These are phyloP conservation scores for Tephrocybe sp. DNA, from an alignment of 768 basidiomycete genomes.

Conservation along the genomic window DNA sequence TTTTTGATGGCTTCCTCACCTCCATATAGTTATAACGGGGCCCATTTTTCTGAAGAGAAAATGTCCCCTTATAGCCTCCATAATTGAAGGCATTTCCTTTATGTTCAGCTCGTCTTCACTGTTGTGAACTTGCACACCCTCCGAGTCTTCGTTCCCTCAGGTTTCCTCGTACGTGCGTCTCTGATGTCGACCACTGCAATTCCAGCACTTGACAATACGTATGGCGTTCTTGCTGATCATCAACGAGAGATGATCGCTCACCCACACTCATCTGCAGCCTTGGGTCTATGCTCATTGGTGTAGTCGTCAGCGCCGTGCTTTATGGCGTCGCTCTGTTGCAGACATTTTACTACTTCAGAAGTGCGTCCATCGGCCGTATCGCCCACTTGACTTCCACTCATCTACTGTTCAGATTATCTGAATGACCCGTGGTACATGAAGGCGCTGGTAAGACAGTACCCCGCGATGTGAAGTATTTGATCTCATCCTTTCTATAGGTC, in stretches of 20 bases:
- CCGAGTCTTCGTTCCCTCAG: no score
- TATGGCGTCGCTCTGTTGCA: slow-evolving; percentile 8
- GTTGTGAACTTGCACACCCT: no score
- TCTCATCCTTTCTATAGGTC: slow-evolving; percentile 2
- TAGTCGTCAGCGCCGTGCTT: slow-evolving; percentile 6
- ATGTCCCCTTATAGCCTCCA: no score
- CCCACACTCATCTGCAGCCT: not conserved
- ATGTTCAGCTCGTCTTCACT: no score
- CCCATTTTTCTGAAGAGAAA: no score
- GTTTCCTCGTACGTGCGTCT: no score
- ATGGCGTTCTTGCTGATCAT: not conserved
- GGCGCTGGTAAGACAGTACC: not conserved
- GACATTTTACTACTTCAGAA: slow-evolving; percentile 6
- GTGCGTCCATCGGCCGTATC: not conserved
- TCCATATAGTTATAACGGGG: no score
- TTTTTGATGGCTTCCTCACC: no score
- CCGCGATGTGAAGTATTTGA: not conserved
- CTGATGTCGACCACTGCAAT: slow-evolving; percentile 2
- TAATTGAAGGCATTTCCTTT: no score
- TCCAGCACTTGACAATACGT: slow-evolving; percentile 9
- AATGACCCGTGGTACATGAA: slow-evolving; percentile 9
- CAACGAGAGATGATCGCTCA: not conserved
- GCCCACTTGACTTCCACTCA: not conserved
- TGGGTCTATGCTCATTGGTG: slow-evolving; percentile 12
- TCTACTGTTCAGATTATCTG: not conserved